Evolutionary conservation across 768 basidiomycete genomes (phyloP), one percentile per base, ranked within the genome.

Genomic region (Russula olivacea): DNA sequence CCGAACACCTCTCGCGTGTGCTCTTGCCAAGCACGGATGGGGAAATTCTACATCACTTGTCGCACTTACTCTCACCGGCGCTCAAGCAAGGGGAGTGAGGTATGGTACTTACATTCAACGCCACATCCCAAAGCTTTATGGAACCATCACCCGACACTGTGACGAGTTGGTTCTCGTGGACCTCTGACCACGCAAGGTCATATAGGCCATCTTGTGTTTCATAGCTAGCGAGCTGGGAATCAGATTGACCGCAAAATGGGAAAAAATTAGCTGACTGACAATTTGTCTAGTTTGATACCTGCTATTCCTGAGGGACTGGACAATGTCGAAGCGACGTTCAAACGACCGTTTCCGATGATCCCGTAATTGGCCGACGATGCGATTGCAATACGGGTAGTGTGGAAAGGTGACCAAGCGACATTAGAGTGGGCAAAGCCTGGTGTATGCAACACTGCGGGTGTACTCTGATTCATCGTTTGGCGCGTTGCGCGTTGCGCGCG

Each of bases 101-200:
- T 19, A 30, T 36, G 5, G 14, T 49, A 41, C 74, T 70, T 75
- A 95, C 93, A 69, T 93, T 87, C 54, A 97, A 77, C 78, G 85
- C 83, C 25, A 91, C 77, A 72, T 98, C 96, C 91, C 94, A 98
- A 34, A 98, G 76, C 72, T 86, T 86, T 70, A 97, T 81, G 15
- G 91, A 89, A 2, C 94, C 94, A 70, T 97, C 93, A 51, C 93
- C 96, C 10, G 91, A 93, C 0, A 84, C 89, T 1, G 92, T 86
- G 2, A 90, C 87, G 41, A 98, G 75, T 71, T 98, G 96, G 71
- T 96, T 93, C 76, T 96, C 94, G 74, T 97, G 92, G 36, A 85
- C 74, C 76, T 98, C 96, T 40, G 91, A 94, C 95, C 95, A 98
- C 0, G 95, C 93, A 53, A 93, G 77, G 70, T 95, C 93, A 72